Evolutionary conservation across 2,329 filamentous ascomycete species (phyloP), one percentile per base, ranked within the genome.

Genomic region (Myriosclerotinia scirpicola): DNA sequence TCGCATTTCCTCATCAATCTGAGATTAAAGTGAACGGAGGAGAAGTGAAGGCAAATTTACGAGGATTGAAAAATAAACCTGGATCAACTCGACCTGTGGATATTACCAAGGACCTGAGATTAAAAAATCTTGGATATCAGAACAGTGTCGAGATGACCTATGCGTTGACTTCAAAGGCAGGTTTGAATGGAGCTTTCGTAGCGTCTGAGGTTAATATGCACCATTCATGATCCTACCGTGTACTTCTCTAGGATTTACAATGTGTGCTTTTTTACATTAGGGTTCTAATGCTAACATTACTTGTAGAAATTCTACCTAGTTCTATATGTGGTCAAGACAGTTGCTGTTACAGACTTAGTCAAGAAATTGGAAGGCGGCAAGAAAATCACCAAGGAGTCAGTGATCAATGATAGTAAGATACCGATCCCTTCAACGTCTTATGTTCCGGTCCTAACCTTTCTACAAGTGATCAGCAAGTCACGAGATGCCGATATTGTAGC

Each of bases 31-130:
- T 97, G 66, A 99, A 99, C 73, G 85, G 87, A 12, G 90, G 90
- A 44, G 92, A 97, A 67, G 85, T 97, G 71, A 95, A 94, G 78
- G 90, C 90, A n/a, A 99, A 98, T 76, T 84, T 96, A 71, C 90
- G 95, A 72, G 95, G 95, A 5, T 79, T 99, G 69, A 99, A 99
- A 79, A 97, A 97, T 77, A 96, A 95, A 77, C 92, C 94, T 8
- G 95, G 95, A 30, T 96, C 95, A 54, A 99, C 95, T 52, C 88
- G 92, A 74, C 95, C 95, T 9, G 93, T 92, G 56, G 95, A 99
- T 78, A 90, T 99, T 69, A 99, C 95, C 9, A 82, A 85, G 70
- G 84, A 87, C 68, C 81, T 98, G 55, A 87, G 89, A 22, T 85
- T 91, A 40, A 88, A 86, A 70, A 85, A 87, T 14, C 75, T 82